phyloP scores from a whole-genome alignment of 768 basidiomycete genomes.

The Boletales sp. region DNA sequence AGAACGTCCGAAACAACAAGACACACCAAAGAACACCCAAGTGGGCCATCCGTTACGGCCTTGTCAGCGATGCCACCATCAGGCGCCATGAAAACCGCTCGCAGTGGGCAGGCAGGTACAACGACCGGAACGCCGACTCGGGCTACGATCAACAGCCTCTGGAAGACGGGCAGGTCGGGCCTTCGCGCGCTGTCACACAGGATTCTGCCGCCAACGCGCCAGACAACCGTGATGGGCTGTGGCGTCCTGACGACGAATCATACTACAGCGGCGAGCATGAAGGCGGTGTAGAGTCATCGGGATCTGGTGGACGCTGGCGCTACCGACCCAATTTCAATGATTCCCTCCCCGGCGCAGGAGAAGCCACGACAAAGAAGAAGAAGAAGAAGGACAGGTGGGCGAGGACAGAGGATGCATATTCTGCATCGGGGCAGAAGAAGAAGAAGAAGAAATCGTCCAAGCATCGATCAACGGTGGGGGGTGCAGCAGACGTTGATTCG shows the following conservation, averaged over 20 bases:
- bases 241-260: constrained; percentile 72
- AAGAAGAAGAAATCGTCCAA: constrained; percentile 64
- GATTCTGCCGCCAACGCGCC: constrained; percentile 6
- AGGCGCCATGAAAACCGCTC: constrained; percentile 75
- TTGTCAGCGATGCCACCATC: constrained; percentile 77
- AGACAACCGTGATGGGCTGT: constrained; percentile 50
- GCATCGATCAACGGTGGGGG: constrained; percentile 41
- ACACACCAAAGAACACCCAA: constrained; percentile 90
- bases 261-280: constrained; percentile 53
- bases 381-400: constrained; percentile 86
- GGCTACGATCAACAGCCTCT: constrained; percentile 66
- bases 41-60: constrained; percentile 89
- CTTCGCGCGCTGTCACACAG: constrained; percentile 9
- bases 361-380: constrained; percentile 52
- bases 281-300: constrained; percentile 36
- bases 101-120: constrained; percentile 85
- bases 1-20: constrained; percentile 97
- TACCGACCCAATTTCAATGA: constrained; percentile 87
- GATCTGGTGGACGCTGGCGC: constrained; percentile 60
- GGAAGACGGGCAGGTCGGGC: constrained; percentile 74
- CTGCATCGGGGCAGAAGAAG: constrained; percentile 44
- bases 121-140: constrained; percentile 71
- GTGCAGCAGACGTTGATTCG: constrained; percentile 25
- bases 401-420: constrained; percentile 81
- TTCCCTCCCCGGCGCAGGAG: constrained; percentile 37